phyloP scores from a whole-genome alignment of 257 asterid species.

The Nicotiana knightiana region DNA sequence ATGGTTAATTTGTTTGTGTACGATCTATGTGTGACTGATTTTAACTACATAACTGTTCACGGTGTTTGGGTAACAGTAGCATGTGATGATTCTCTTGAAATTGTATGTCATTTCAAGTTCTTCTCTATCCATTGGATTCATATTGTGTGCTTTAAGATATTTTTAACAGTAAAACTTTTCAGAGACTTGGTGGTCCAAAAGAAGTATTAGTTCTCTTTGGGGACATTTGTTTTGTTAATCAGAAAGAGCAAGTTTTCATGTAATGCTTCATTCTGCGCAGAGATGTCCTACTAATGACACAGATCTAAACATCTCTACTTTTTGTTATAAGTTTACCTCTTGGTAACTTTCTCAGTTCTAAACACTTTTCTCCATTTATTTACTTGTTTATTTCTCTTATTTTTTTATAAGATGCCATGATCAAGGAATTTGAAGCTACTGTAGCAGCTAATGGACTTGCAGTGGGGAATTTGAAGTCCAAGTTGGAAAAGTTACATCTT shows the following conservation, averaged over 20 bases:
- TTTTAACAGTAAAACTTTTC: not conserved
- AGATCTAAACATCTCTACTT: not conserved
- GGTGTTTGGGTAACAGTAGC: not conserved
- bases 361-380: not conserved
- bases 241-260: not conserved
- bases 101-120: not conserved
- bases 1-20: not conserved
- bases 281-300: not conserved
- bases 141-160: not conserved
- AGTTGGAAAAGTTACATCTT: slow-evolving; percentile 58
- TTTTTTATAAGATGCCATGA: slow-evolving; percentile 42
- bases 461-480: slow-evolving; percentile 48
- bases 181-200: not conserved
- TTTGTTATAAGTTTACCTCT: slow-evolving; percentile 1
- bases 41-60: not conserved
- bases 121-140: not conserved
- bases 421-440: slow-evolving; percentile 58
- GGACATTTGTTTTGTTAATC: not conserved
- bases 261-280: not conserved
- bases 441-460: slow-evolving; percentile 44
- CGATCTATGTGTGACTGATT: not conserved
- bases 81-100: not conserved
- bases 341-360: slow-evolving; percentile 13
- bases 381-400: slow-evolving; percentile 1
- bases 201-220: not conserved